phyloP scores from a whole-genome alignment of 2,329 filamentous ascomycete species.

The Colletotrichum lindemuthianum region DNA sequence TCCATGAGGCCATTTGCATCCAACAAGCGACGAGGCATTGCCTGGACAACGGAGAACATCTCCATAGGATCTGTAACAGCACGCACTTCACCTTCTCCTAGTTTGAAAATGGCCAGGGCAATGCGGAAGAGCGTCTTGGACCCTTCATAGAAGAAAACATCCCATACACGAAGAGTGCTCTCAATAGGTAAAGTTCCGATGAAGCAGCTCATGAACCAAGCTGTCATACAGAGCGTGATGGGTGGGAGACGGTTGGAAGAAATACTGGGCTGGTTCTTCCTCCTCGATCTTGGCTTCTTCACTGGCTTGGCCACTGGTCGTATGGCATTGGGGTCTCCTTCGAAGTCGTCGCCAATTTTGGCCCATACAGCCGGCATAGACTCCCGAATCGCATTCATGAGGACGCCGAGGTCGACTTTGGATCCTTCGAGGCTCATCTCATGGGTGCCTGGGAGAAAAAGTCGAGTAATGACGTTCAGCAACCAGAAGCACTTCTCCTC shows the following conservation, averaged over 20 bases:
- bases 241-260: conserved; percentile 75
- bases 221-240: conserved; percentile 90
- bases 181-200: conserved; percentile 94
- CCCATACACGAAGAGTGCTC: conserved; percentile 92
- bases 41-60: conserved; percentile 94
- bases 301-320: conserved; percentile 44
- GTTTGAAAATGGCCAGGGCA: conserved; percentile 89
- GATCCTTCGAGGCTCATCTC: conserved; percentile 90
- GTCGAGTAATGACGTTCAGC: conserved; percentile 88
- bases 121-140: conserved; percentile 94
- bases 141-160: conserved; percentile 95
- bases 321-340: conserved; percentile 55
- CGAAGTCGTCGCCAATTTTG: conserved; percentile 84
- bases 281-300: conserved; percentile 48
- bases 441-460: conserved; percentile 91
- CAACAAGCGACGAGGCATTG: conserved; percentile 80
- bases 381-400: conserved; percentile 88
- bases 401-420: conserved; percentile 91
- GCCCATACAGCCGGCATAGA: conserved; percentile 85
- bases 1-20: conserved; percentile 87
- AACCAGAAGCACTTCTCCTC: conserved; percentile 95
- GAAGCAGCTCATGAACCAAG: conserved; percentile 98
- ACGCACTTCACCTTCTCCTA: conserved; percentile 83
- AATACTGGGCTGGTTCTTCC: conserved; percentile 51
- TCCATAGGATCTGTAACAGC: conserved; percentile 89